Evolutionary conservation across 164 flowering plant species (phyloP), one percentile per base, ranked within the genome.

Genomic region (Euptelea pleiosperma): DNA sequence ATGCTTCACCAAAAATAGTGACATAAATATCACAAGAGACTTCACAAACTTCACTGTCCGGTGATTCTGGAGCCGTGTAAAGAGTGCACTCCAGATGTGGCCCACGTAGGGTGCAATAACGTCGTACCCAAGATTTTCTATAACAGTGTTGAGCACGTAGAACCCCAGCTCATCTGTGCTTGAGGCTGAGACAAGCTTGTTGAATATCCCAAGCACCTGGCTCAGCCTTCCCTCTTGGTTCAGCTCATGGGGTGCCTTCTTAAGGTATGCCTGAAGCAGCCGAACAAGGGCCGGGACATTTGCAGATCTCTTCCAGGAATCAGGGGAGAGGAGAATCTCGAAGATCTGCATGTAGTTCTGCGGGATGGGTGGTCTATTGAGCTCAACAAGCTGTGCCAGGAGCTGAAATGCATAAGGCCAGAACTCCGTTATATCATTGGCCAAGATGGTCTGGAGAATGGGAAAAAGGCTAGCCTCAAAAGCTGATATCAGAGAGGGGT

Each of bases 261-360:
- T 89, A 61, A 93, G 88, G 70, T 83, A 93, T n/a, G 99, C 92
- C 69, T 84, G 94, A 42, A 93, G 89, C 58, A 93, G 72, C 47
- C 96, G 86, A 30, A 88, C 99, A 67, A 93, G 91, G 0, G 97
- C 97, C 11, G 97, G 99, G 21, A 82, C 92, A 73, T 90, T 86
- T 9, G 85, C 87, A 44, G 87, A 33, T 64, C 79, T 77, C 55
- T 76, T 80, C 99, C 99, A 93, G 30, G 78, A 62, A 3, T 86
- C 92, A 35, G 92, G 94, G 1, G 65, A 54, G 24, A 93, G 73
- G 44, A 93, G 87, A 44, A 85, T 76, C 53, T 77, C 70, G 66
- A 88, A 93, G 33, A 93, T 78, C 58, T 75, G 78, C 81, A 87
- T 82, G 71, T 93, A 93, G 69, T 31, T 75, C 14, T 65, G 63